Conservation (phyloP, 2,329 filamentous ascomycete genomes). For the Trichoderma lentiforme region DNA sequence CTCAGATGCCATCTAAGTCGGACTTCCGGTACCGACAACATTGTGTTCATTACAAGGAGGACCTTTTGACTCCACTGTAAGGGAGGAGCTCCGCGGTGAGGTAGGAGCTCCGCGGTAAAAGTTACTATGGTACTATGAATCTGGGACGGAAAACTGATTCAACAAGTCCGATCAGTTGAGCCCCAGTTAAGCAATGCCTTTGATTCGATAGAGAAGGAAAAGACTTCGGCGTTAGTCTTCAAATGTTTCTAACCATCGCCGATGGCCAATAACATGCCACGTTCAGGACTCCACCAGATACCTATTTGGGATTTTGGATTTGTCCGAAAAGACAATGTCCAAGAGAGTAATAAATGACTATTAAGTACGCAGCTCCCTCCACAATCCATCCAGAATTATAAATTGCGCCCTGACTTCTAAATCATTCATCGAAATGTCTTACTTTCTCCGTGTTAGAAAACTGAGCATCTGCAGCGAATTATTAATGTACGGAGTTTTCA, state of each 20-base stretch:
- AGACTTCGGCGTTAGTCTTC: background rate
- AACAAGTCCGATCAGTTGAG: background rate
- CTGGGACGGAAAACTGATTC: background rate
- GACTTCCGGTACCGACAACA: background rate
- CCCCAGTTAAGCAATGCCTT: no score
- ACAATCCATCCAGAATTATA: background rate
- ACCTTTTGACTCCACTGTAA: background rate
- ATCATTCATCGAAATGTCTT: background rate
- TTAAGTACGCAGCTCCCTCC: background rate
- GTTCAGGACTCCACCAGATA: background rate
- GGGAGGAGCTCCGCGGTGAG: background rate
- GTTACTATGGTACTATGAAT: background rate
- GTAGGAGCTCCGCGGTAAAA: background rate
- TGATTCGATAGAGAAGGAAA: background rate
- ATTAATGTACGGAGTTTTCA: background rate
- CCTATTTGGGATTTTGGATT: background rate
- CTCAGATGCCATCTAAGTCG: background rate
- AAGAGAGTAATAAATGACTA: background rate
- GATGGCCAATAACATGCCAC: background rate
- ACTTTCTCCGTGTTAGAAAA: background rate
- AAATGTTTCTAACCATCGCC: background rate
- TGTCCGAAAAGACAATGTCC: background rate
- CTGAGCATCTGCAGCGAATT: background rate
- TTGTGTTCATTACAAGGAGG: background rate
- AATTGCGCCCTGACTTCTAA: background rate